Evolutionary conservation across 2,329 filamentous ascomycete genomes (phyloP).

Genomic region (Penicillium sp.): DNA sequence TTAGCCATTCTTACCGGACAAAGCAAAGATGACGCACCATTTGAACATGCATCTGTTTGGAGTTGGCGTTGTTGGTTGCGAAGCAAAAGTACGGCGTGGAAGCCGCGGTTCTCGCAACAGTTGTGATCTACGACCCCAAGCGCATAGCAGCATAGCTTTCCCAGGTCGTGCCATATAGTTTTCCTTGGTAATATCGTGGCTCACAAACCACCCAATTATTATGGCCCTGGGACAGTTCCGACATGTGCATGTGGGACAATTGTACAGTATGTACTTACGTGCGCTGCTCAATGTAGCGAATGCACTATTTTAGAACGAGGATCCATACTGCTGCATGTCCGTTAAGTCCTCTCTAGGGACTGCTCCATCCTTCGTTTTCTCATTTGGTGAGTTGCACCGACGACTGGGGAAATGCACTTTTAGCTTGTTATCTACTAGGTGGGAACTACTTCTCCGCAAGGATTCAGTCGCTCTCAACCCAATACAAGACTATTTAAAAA

Average conservation of each 20-base stretch:
- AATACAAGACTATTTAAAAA: not conserved
- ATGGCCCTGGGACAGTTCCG: not conserved
- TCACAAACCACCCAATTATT: not conserved
- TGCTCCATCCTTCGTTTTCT: not conserved
- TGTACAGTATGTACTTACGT: not conserved
- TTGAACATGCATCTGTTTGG: not conserved
- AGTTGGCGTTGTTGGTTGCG: not conserved
- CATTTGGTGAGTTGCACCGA: not conserved
- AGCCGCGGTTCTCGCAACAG: not conserved
- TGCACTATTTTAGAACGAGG: not conserved
- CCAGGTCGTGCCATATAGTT: not conserved
- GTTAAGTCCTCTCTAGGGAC: not conserved
- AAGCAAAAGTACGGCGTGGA: slow-evolving; percentile 6
- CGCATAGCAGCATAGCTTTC: not conserved
- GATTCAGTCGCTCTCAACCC: not conserved
- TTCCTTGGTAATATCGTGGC: not conserved
- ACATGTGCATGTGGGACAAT: not conserved
- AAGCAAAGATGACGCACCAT: not conserved
- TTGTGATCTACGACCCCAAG: not conserved
- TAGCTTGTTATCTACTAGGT: not conserved
- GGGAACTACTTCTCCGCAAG: not conserved
- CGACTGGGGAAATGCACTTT: not conserved
- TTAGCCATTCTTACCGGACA: slow-evolving; percentile 1
- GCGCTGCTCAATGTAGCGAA: not conserved
- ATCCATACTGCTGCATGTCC: not conserved